Evolutionary conservation across 768 basidiomycete genomes (phyloP), one percentile per base, ranked within the genome.

Genomic region (Pleurotus giganteus): DNA sequence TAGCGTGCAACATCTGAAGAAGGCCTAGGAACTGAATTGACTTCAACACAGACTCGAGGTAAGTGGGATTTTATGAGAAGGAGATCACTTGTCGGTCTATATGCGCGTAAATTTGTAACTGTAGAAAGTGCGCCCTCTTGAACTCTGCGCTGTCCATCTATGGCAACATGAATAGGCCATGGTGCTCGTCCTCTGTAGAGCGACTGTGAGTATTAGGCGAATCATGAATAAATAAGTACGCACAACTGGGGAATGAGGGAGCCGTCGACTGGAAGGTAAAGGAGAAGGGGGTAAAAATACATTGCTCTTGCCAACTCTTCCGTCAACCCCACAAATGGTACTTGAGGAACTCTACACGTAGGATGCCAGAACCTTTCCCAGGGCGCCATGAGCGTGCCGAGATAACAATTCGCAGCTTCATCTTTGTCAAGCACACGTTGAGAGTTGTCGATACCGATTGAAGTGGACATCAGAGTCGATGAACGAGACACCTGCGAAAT

Each of bases 31-130:
- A 17, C 24, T 4, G 54, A 55, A 47, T 55, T 24, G 15, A 55
- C 21, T 32, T 55, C 44, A 12, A 55, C 54, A 32, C 17, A 12
- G 1, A 55, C 8, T 34, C 45, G 26, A 19, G 54, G 54, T 26
- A 55, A 27, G 36, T 15, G 1, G 9, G 11, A 15, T 15, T 13
- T 11, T 46, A 24, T 11, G n/a, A 55, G 26, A 26, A 15, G 27
- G 17, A 55, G 27, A 31, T 47, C 44, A 47, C 44, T 55, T 17
- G 27, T 6, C 11, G 54, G 54, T 12, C 21, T 11, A 31, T 55
- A 55, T 17, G 23, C 28, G n/a, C 29, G 28, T n/a, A 31, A n/a
- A 28, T 54, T 21, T 39, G 37, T 39, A 21, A 15, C 46, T n/a
- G 15, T 5, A n/a, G 46, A 29, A n/a, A 13, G 27, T 29, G 39